Conservation (phyloP, 352 stramenopile genomes). For the Phytophthora macrochlamydospora region DNA sequence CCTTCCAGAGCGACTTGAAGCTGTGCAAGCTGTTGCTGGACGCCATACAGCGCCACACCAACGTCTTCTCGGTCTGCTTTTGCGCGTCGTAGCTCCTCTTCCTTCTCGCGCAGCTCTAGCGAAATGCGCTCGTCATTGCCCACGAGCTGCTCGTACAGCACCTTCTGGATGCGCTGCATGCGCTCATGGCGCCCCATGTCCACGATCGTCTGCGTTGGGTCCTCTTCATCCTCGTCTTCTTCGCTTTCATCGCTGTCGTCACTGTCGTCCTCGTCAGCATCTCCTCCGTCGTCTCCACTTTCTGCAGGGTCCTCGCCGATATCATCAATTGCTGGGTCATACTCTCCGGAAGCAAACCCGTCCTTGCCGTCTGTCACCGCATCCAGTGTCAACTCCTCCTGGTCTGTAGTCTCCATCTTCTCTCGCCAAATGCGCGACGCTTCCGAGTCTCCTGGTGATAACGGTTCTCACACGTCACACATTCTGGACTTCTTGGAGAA, state of each 20-base stretch:
- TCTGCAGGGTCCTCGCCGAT: neutral
- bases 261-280: constrained; percentile 44
- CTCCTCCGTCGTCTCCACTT: constrained; percentile 18
- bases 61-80: constrained; percentile 86
- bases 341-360: neutral
- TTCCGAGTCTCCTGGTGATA: constrained; percentile 21
- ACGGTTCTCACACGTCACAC: constrained; percentile 38
- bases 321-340: constrained; percentile 13
- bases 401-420: neutral
- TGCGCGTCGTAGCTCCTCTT: constrained; percentile 71
- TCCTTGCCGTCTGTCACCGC: constrained; percentile 1
- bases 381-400: neutral
- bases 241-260: constrained; percentile 53
- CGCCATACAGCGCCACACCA: constrained; percentile 92
- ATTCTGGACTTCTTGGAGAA: neutral
- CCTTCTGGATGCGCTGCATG: constrained; percentile 89
- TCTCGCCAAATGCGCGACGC: constrained; percentile 18
- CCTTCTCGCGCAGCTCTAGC: constrained; percentile 78
- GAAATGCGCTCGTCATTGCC: constrained; percentile 75
- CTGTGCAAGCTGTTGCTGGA: constrained; percentile 95
- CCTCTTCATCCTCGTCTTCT: constrained; percentile 60
- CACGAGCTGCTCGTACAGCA: constrained; percentile 78
- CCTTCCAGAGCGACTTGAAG: constrained; percentile 91
- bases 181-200: constrained; percentile 78
- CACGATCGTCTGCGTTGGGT: constrained; percentile 82